phyloP scores from a whole-genome alignment of 2,329 filamentous ascomycete species.

The Dothiorella sarmentorum region DNA sequence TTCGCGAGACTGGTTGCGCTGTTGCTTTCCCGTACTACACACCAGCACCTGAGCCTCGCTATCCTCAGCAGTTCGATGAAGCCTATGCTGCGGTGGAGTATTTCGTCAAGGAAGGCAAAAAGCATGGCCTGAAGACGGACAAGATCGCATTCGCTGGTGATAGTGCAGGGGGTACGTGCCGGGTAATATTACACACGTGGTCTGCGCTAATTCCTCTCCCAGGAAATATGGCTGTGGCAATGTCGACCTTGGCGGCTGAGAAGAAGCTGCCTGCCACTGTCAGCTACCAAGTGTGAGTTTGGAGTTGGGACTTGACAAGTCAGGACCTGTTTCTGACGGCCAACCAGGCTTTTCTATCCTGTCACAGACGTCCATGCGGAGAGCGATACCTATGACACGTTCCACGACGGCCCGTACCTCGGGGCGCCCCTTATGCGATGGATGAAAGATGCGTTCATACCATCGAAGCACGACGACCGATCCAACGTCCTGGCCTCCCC shows the following conservation, averaged over 20 bases:
- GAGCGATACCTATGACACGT: not conserved
- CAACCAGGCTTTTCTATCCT: not conserved
- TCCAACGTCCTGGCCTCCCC: not conserved
- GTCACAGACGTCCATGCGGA: not conserved
- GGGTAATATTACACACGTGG: no score
- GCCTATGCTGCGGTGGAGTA: slow-evolving; percentile 1
- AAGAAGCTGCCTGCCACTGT: not conserved
- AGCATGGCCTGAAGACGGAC: not conserved
- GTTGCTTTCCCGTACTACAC: slow-evolving; percentile 4
- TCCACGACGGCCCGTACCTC: slow-evolving; percentile 3
- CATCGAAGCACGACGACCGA: not conserved
- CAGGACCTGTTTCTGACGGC: not conserved
- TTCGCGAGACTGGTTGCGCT: not conserved
- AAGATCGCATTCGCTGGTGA: slow-evolving; percentile 1
- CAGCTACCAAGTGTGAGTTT: slow-evolving; percentile 1
- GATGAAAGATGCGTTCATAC: slow-evolving; percentile 8
- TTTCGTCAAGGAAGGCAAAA: not conserved
- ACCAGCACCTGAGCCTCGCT: slow-evolving; percentile 2
- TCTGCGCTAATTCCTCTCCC: not conserved
- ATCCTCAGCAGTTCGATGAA: not conserved
- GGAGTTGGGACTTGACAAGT: not conserved
- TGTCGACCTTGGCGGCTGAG: not conserved
- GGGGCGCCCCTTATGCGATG: not conserved
- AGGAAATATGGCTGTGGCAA: slow-evolving; percentile 1
- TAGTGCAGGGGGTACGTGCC: not conserved